Conservation (phyloP, 768 basidiomycete genomes). For the Butyriboletus loyo region DNA sequence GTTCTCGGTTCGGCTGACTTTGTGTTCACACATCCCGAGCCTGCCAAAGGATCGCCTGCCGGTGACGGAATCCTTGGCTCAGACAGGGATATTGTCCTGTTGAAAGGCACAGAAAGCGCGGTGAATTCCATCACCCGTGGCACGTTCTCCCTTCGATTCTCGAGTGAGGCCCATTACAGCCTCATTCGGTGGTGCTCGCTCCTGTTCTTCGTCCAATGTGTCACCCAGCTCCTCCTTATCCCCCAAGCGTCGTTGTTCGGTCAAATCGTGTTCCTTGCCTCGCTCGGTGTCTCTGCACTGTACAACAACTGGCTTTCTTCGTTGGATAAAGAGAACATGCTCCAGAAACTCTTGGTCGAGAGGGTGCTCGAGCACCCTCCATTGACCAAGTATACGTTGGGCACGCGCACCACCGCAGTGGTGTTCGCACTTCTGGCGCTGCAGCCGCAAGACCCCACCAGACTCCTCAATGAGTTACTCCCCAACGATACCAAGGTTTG, state of each 20-base stretch:
- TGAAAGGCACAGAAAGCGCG: conserved; percentile 27
- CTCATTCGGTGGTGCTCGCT: conserved; percentile 21
- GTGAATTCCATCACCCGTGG: conserved; percentile 32
- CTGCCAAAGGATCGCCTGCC: conserved; percentile 22
- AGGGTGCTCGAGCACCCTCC: conserved; percentile 9
- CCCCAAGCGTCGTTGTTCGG: conserved; percentile 28
- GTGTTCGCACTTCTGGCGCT: conserved; percentile 19
- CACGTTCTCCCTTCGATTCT: conserved; percentile 23
- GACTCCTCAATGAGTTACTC: conserved; percentile 12
- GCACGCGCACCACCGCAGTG: conserved; percentile 14
- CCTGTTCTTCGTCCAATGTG: conserved; percentile 21
- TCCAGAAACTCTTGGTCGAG: conserved; percentile 11
- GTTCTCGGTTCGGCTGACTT: conserved; percentile 25
- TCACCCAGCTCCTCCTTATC: conserved; percentile 29
- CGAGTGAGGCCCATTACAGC: conserved; percentile 5
- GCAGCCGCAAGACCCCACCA: not conserved
- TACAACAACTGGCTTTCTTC: conserved; percentile 24
- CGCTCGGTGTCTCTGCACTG: conserved; percentile 25
- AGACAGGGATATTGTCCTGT: conserved; percentile 19
- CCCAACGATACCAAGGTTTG: conserved; percentile 23
- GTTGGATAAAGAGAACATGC: conserved; percentile 30
- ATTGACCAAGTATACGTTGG: conserved; percentile 14
- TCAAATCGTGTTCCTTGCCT: conserved; percentile 29
- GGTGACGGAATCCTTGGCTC: conserved; percentile 31
- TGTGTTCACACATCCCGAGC: conserved; percentile 20